Evolutionary conservation across 2,329 filamentous ascomycete species (phyloP).

Genomic region (Diplodia corticola): DNA sequence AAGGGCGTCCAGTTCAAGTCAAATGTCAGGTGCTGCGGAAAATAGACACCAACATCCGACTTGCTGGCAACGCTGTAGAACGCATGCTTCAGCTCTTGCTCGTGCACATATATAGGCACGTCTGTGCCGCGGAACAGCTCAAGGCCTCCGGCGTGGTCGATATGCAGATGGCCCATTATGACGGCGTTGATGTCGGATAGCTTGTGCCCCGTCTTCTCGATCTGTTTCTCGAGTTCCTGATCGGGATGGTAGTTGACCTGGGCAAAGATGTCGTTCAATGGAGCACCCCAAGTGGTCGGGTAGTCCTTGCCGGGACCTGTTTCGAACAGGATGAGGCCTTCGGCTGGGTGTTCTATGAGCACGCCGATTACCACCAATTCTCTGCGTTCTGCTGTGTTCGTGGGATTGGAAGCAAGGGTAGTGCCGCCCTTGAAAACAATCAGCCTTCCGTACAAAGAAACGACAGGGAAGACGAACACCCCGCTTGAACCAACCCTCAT

Average conservation of each 20-base stretch:
- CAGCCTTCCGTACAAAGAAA: not conserved
- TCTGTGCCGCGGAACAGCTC: constrained; percentile 38
- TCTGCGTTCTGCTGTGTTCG: constrained; percentile 30
- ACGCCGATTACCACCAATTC: constrained; percentile 35
- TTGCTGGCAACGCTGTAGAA: constrained; percentile 41
- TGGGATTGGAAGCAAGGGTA: constrained; percentile 33
- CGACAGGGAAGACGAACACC: constrained; percentile 17
- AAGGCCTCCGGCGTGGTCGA: constrained; percentile 41
- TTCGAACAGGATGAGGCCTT: constrained; percentile 40
- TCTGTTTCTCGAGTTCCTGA: constrained; percentile 31
- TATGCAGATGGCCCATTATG: constrained; percentile 40
- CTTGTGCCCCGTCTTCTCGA: constrained; percentile 35
- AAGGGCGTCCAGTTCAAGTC: constrained; percentile 42
- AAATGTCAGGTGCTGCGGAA: constrained; percentile 40
- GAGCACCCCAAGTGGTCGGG: constrained; percentile 32
- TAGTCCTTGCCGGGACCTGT: constrained; percentile 38
- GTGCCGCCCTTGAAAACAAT: constrained; percentile 28
- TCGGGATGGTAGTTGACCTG: constrained; percentile 32
- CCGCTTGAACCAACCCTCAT: constrained; percentile 40
- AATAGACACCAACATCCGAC: constrained; percentile 35
- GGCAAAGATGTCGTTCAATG: constrained; percentile 37
- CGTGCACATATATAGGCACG: constrained; percentile 40
- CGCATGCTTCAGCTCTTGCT: constrained; percentile 41
- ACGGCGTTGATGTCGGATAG: constrained; percentile 38
- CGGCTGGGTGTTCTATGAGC: constrained; percentile 35